A percentile compares a stretch with the other conserved stretches of the same genome.
Conservation (phyloP, 129 eudicot genomes). For the Centaurea solstitialis region DNA sequence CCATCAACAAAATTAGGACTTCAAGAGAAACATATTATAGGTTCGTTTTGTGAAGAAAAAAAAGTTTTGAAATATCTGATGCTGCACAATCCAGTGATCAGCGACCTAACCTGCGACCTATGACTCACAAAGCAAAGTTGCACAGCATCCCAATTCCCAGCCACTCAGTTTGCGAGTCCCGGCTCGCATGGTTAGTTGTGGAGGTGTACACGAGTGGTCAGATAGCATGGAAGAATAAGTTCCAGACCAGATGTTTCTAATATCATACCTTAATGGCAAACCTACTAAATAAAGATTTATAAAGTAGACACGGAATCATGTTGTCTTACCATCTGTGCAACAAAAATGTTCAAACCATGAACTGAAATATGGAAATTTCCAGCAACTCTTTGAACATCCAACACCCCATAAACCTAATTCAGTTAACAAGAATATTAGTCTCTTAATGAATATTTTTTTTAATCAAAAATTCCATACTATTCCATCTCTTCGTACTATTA, state of each 20-base stretch:
- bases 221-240: too few relatives aligned
- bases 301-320: constrained; percentile 2
- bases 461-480: background rate
- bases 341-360: constrained; percentile 94
- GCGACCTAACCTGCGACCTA: too few relatives aligned
- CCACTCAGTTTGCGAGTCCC: too few relatives aligned
- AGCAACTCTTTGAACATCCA: constrained; percentile 99
- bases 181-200: too few relatives aligned
- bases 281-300: background rate
- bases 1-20: background rate
- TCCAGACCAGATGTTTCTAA: too few relatives aligned
- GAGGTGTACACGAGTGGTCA: too few relatives aligned
- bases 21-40: background rate
- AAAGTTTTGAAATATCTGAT: background rate
- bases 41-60: background rate
- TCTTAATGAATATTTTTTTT: background rate
- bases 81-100: too few relatives aligned
- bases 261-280: background rate
- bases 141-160: too few relatives aligned
- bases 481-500: background rate
- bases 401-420: constrained; percentile 81
- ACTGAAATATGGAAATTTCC: constrained; percentile 98
- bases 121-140: too few relatives aligned
- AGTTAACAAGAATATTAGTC: constrained; percentile 12
- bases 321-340: constrained; percentile 88